Evolutionary conservation across 1,284 basidiomycete species (phyloP).

Genomic region (Inonotus hispidus): DNA sequence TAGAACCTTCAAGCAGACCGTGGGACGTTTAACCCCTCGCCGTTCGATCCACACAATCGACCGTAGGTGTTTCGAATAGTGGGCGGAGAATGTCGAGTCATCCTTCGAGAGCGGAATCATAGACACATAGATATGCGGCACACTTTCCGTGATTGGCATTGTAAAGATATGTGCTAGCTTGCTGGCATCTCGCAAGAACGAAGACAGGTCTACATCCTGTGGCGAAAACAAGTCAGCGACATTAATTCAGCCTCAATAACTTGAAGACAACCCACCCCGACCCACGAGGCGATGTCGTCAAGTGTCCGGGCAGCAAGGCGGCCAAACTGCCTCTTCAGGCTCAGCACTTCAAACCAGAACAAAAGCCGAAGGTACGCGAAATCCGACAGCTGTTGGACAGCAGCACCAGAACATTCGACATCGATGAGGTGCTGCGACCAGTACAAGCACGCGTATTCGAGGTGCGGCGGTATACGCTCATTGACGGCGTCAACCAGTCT

Average conservation of each 20-base stretch:
- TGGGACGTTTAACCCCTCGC: neutral
- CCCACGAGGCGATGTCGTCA: neutral
- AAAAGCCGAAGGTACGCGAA: slow-evolving; percentile 20
- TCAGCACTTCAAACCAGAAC: slow-evolving; percentile 10
- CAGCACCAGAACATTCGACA: neutral
- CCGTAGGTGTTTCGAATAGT: neutral
- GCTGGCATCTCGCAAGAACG: no score
- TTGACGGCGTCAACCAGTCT: neutral
- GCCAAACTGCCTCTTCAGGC: slow-evolving; percentile 17
- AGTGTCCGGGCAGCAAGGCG: neutral
- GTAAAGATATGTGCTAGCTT: slow-evolving; percentile 19
- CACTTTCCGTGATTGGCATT: slow-evolving; percentile 17
- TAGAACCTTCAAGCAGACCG: neutral
- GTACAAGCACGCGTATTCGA: slow-evolving; percentile 3
- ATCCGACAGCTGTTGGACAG: neutral
- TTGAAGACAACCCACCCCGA: neutral
- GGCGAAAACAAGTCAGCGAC: neutral
- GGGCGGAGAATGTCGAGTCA: neutral
- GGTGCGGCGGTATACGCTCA: neutral
- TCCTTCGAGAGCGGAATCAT: slow-evolving; percentile 22
- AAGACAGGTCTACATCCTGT: neutral
- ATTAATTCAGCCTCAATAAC: neutral
- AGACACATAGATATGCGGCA: slow-evolving; percentile 25
- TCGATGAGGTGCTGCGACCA: neutral
- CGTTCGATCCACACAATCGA: neutral